These are phyloP conservation scores for Aspergillus candidus DNA, from an alignment of 2,329 filamentous ascomycete genomes.

Conservation along the genomic window DNA sequence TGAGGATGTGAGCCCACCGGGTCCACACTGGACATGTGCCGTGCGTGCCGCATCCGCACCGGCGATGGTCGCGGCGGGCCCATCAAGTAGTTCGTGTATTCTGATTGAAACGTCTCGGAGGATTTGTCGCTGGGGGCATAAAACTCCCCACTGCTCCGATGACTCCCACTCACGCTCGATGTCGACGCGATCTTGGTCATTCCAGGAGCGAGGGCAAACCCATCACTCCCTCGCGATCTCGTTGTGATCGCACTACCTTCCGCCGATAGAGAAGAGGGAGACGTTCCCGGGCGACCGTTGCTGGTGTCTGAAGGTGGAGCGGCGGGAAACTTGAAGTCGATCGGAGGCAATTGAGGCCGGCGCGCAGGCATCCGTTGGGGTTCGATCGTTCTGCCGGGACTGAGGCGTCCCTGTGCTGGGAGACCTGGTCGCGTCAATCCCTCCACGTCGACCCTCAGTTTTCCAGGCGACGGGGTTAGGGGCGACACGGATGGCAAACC, in stretches of 20 bases:
- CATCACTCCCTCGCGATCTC: constrained; percentile 20
- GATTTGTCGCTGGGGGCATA: constrained; percentile 95
- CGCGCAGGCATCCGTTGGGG: constrained; percentile 37
- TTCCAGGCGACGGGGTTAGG: constrained; percentile 22
- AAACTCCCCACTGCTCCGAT: constrained; percentile 87
- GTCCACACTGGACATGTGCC: constrained; percentile 42
- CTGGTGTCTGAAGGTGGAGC: constrained; percentile 28
- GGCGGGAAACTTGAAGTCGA: constrained; percentile 54
- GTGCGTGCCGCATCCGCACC: constrained; percentile 26
- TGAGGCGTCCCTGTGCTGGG: constrained; percentile 20
- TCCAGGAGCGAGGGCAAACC: constrained; percentile 27
- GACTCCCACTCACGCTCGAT: constrained; percentile 70
- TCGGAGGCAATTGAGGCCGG: constrained; percentile 31
- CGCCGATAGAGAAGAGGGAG: constrained; percentile 24
- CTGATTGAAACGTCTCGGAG: constrained; percentile 84
- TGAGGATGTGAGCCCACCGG: constrained; percentile 16
- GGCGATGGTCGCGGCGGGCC: constrained; percentile 48
- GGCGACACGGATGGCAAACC: constrained; percentile 28
- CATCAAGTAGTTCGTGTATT: constrained; percentile 56
- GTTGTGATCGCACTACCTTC: constrained; percentile 16
- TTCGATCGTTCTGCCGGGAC: constrained; percentile 32
- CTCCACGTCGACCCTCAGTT: constrained; percentile 31
- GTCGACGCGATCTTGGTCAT: constrained; percentile 66
- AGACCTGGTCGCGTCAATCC: constrained; percentile 21
- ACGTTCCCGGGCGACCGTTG: constrained; percentile 22